Evolutionary conservation across 345 rosid species (phyloP), one percentile per base, ranked within the genome.

Genomic region (Viola odorata): DNA sequence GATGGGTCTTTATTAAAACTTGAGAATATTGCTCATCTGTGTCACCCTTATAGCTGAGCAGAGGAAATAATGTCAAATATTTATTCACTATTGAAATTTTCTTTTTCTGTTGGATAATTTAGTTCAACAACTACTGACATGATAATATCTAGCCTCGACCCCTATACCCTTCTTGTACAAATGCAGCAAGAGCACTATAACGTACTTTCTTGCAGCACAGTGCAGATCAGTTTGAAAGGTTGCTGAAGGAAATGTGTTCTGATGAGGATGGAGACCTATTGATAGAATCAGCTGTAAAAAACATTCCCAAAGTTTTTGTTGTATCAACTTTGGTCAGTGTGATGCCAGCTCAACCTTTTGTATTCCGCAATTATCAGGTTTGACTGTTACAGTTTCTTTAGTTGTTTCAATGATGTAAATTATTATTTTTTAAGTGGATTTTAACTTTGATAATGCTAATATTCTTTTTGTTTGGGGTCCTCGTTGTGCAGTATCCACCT

Each of bases 331-430:
- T 94, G 77, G 99, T 90, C 66, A 94, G 87, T 72, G 88, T 79
- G 75, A 80, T 81, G 81, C 97, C 99, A 49, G 99, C 99, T 17
- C 97, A 90, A 67, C 99, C 99, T 49, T 94, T 82, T 74, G 62
- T 94, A 64, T 94, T 94, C 65, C 96, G 99, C 52, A 94, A 94
- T 75, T 94, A 94, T 82, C 97, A 94, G 97, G 99, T 94, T 53
- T 37, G 64, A 44, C 15, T 40, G 47, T 45, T 41, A 57, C 9
- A 63, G 17, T 61, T 64, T 15, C 42, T 37, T 53, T 54, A 38
- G 41, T 36, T 3, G 41, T 37, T 32, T 23, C 32, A 23, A 23
- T 23, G 32, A 23, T 23, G 32, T 23, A 2, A 23, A 23, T 23
- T 23, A 23, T 23, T 23, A 23, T 23, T 23, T 23, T 23, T 23